Evolutionary conservation across 2,329 filamentous ascomycete genomes (phyloP), one percentile per base, ranked within the genome.

Genomic region (Akanthomyces uredinophilus): DNA sequence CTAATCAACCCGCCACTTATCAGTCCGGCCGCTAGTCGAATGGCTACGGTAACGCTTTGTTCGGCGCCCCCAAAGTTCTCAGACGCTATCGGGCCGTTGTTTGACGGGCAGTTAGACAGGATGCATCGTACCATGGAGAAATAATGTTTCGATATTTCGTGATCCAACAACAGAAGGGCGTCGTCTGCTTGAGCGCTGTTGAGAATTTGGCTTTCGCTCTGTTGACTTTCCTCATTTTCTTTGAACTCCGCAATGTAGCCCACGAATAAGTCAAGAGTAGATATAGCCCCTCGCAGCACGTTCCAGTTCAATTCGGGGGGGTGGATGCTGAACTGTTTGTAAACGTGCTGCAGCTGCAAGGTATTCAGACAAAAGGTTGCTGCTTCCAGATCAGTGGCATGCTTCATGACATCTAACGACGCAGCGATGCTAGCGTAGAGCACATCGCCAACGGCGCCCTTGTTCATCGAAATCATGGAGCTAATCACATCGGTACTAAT

Each of bases 391-490:
- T 79, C 76, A 16, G 71, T 70, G 0, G 81, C 76, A 41, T 79
- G 74, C 55, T 69, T 74, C 69, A 86, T 74, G 3, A 84, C 81
- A 64, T 83, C 79, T 43, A 83, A 68, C 11, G 81, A 84, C 1
- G 81, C 76, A 53, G 72, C 73, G 43, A 80, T 72, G 5, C 79
- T 83, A 60, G 77, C 75, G 56, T 80, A 70, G 14, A 87, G 68
- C 37, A 86, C 74, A 61, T 86, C 83, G 73, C 81, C 77, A 2
- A 82, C 77, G 5, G 81, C 78, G 24, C 78, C 77, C 65, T 79
- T 83, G 68, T 87, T 87, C 66, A 74, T 74, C 20, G 73, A 75
- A 22, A 85, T 75, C 69, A 85, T 81, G 1, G 77, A 73, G 35
- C 80, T 76, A 62, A 84, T 73, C 68, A 81, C 71, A 4, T 79